Evolutionary conservation across 139 green algal genomes (phyloP), one percentile per base, ranked within the genome.

Genomic region (Eudorina sp.): DNA sequence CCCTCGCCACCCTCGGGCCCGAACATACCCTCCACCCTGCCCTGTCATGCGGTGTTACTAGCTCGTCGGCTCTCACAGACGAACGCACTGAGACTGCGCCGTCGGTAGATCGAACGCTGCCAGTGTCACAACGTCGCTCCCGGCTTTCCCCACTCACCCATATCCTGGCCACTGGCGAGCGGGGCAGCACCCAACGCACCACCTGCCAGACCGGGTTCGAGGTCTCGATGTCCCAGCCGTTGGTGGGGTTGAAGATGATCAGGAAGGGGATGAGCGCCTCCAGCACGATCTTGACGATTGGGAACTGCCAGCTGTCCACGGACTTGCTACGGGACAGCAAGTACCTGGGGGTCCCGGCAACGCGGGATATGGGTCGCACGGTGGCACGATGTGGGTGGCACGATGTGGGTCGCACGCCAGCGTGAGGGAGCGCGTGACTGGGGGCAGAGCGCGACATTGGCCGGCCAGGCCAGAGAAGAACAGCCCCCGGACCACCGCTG

Each of bases 231-330:
- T 84, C 36, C 77, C 77, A 84, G 38, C 38, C 36, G 38, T 73
- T 84, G 36, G 36, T 84, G 18, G 77, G 53, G 19, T 72, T 84
- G 53, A 84, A 84, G 6, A 84, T 40, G 23, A 83, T 48, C 23
- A 88, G 84, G 43, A 89, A 89, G 25, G 70, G 62, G 13, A 78
- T 84, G 5, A 89, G 73, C 14, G 51, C 84, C 72, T 89, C 84
- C 46, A 89, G 51, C 0, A 84, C 40, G 23, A 84, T 55, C 29
- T 89, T 89, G 6, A 78, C 40, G 0, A 29, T 31, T 5, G 64
- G 45, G 5, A 53, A 78, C 31, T 48, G 51, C 81, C 79, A 85
- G 43, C 58, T 74, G 58, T 85, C 79, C 3, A 38, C 41, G 13
- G 55, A 46, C 5, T 51, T 53, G 81, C 62, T 68, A 19, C 64